Conservation (phyloP, 78 protist species). For the Monosiga brevicollis region DNA sequence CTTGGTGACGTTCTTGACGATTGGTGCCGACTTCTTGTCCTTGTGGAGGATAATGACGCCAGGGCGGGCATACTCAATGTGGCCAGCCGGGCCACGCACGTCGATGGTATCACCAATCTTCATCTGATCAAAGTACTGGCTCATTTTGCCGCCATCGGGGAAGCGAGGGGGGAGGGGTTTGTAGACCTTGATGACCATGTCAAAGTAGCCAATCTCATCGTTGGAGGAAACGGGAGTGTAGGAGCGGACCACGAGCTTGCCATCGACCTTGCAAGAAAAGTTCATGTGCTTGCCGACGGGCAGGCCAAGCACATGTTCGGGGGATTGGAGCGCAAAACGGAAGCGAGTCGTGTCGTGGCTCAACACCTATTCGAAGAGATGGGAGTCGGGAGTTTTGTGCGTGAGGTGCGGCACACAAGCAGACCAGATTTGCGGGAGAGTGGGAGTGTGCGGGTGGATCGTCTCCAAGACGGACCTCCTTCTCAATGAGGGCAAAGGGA, state of each 20-base stretch:
- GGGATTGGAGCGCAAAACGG: conserved; percentile 33
- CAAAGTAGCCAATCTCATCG: conserved; percentile 53
- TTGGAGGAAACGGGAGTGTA: conserved; percentile 58
- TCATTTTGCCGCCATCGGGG: conserved; percentile 59
- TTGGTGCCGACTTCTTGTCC: not conserved
- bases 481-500: not conserved
- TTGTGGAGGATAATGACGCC: not conserved
- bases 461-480: not conserved
- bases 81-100: conserved; percentile 44
- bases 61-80: conserved; percentile 13
- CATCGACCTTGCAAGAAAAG: conserved; percentile 14
- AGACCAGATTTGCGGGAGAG: not conserved
- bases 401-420: not conserved
- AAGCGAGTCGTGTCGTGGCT: conserved; percentile 14
- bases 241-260: conserved; percentile 33
- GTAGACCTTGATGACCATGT: conserved; percentile 59
- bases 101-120: conserved; percentile 52
- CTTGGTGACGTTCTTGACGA: not conserved
- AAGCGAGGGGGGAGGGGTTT: conserved; percentile 32
- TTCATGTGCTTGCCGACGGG: conserved; percentile 46
- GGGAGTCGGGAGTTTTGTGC: not conserved
- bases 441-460: not conserved
- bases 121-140: conserved; percentile 35
- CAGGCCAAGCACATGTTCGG: conserved; percentile 31
- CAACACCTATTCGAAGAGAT: not conserved